Evolutionary conservation across 192 early-diverging fungal genomes (phyloP).

Genomic region (Chytriomyces confervae): DNA sequence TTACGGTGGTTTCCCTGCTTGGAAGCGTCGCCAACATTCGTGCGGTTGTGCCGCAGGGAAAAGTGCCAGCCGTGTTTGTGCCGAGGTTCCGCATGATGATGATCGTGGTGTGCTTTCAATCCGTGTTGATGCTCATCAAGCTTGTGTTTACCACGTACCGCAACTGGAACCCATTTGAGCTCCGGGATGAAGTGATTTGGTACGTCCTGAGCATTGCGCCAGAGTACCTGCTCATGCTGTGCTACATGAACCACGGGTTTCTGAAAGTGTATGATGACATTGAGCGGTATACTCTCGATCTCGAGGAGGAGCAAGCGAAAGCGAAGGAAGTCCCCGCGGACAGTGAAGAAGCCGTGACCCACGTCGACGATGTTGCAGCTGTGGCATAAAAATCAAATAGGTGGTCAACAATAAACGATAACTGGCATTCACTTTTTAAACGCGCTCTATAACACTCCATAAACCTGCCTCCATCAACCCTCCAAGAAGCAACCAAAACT

Average conservation of each 20-base stretch:
- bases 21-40: background rate
- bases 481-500: conserved; percentile 37
- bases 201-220: background rate
- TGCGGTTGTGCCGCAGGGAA: background rate
- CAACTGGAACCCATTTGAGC: background rate
- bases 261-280: conserved; percentile 13
- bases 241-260: background rate
- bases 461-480: background rate
- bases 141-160: background rate
- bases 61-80: background rate
- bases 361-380: no score
- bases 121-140: conserved; percentile 6
- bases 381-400: no score
- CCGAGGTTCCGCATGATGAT: background rate
- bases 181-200: background rate
- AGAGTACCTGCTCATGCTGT: background rate
- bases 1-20: background rate
- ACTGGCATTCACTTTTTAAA: no score
- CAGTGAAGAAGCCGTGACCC: no score
- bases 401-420: no score
- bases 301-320: background rate
- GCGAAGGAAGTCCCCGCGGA: no score
- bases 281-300: background rate
- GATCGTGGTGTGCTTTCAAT: background rate
- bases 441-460: background rate